These are phyloP conservation scores for Cryphonectria radicalis DNA, from an alignment of 2,329 filamentous ascomycete species.

Conservation along the genomic window DNA sequence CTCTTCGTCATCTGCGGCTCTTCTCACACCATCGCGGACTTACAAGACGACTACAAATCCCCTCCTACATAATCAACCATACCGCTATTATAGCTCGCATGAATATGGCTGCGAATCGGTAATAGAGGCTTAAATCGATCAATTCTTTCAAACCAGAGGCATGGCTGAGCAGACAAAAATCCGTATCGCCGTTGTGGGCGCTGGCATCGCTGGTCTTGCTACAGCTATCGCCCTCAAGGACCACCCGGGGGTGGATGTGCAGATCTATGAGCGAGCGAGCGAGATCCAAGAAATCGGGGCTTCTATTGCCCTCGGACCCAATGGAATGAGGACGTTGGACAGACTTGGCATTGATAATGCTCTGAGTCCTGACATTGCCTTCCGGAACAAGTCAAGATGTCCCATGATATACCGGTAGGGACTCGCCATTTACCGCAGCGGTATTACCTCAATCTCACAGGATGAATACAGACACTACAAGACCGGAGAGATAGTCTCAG, in stretches of 20 bases:
- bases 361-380: constrained; percentile 45
- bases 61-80: neutral
- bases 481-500: constrained; percentile 49
- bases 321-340: constrained; percentile 56
- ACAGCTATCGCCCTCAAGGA: constrained; percentile 45
- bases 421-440: neutral
- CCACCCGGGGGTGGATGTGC: constrained; percentile 47
- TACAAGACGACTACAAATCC: neutral
- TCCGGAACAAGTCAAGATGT: constrained; percentile 45
- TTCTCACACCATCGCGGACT: constrained; percentile 19
- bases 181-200: constrained; percentile 52
- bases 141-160: neutral
- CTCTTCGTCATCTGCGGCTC: constrained; percentile 11
- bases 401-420: constrained; percentile 51
- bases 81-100: neutral
- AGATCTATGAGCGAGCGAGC: constrained; percentile 54
- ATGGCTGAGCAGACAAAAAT: constrained; percentile 30
- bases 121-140: neutral
- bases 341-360: constrained; percentile 53
- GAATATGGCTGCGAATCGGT: neutral
- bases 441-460: neutral
- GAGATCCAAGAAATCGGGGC: constrained; percentile 53
- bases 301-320: constrained; percentile 55
- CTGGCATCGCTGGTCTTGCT: constrained; percentile 55
- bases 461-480: constrained; percentile 42